Percentiles rank a stretch among this genome's conserved stretches.
Conservation (phyloP, 140 eudicot genomes). For the Flaveria floridana region DNA sequence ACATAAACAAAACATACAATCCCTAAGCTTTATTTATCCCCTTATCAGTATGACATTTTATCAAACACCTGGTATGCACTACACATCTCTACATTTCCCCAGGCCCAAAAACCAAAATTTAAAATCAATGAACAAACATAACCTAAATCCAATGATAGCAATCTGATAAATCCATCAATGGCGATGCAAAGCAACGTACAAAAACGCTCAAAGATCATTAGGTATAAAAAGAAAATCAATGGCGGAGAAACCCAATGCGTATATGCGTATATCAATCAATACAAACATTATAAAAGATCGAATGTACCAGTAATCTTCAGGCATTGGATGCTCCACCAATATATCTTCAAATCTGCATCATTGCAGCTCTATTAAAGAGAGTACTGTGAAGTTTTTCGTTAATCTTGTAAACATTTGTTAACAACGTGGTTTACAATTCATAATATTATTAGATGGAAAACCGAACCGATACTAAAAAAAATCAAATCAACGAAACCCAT, state of each 20-base stretch:
- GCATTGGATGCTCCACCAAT: constrained; percentile 34
- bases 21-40: not conserved
- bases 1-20: constrained; percentile 3
- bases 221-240: not conserved
- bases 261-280: not conserved
- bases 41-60: constrained; percentile 20
- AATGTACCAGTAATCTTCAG: constrained; percentile 34
- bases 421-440: not conserved
- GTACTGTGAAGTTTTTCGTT: constrained; percentile 30
- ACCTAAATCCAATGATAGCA: not conserved
- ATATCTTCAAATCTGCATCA: constrained; percentile 31
- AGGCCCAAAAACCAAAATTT: not conserved
- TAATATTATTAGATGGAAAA: not conserved
- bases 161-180: constrained; percentile 19
- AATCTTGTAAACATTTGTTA: constrained; percentile 19
- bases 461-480: not conserved
- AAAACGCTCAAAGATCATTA: not conserved
- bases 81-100: constrained; percentile 18
- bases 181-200: constrained; percentile 3
- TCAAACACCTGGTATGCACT: constrained; percentile 40
- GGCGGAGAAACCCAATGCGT: constrained; percentile 27
- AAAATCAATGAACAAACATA: constrained; percentile 20
- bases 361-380: constrained; percentile 27
- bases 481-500: not conserved
- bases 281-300: constrained; percentile 27